These are phyloP conservation scores for Anthracocystis setariae DNA, from an alignment of 1,284 basidiomycete species.

Conservation along the genomic window DNA sequence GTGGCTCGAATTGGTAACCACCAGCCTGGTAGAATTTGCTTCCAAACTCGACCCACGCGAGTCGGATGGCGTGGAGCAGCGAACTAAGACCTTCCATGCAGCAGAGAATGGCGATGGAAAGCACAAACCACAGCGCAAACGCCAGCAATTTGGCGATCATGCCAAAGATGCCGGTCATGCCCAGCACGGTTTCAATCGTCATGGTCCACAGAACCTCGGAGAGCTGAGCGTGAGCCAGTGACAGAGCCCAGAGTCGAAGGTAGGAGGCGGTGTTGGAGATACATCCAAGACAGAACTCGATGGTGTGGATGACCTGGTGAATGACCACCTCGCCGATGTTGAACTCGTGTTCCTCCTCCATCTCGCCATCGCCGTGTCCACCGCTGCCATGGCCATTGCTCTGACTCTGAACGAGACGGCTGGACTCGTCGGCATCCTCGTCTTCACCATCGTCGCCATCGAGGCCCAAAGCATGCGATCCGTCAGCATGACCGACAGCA, in stretches of 20 bases:
- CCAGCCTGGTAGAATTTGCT: slow-evolving; percentile 94
- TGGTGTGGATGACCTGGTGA: slow-evolving; percentile 83
- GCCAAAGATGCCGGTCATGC: slow-evolving; percentile 70
- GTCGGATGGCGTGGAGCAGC: slow-evolving; percentile 92
- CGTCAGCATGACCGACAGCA: slow-evolving; percentile 69
- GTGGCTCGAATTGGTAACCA: slow-evolving; percentile 73
- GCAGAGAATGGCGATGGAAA: slow-evolving; percentile 78
- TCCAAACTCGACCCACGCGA: slow-evolving; percentile 98
- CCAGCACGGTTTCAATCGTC: slow-evolving; percentile 66
- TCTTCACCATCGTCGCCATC: slow-evolving; percentile 51
- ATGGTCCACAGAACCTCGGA: slow-evolving; percentile 79
- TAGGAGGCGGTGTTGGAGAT: slow-evolving; percentile 99
- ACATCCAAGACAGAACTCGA: slow-evolving; percentile 94
- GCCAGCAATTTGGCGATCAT: slow-evolving; percentile 75
- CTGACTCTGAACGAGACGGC: slow-evolving; percentile 65
- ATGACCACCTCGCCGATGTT: slow-evolving; percentile 95
- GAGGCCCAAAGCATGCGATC: slow-evolving; percentile 48
- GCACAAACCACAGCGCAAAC: slow-evolving; percentile 81
- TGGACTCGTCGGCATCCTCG: slow-evolving; percentile 70
- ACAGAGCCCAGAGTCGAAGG: slow-evolving; percentile 97
- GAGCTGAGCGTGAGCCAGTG: slow-evolving; percentile 95
- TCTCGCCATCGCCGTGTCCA: slow-evolving; percentile 77
- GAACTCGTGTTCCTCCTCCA: slow-evolving; percentile 72
- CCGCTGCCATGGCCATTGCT: slow-evolving; percentile 79
- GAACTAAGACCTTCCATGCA: slow-evolving; percentile 84